Conservation (phyloP, 352 stramenopile genomes). For the Globisporangium nunn region DNA sequence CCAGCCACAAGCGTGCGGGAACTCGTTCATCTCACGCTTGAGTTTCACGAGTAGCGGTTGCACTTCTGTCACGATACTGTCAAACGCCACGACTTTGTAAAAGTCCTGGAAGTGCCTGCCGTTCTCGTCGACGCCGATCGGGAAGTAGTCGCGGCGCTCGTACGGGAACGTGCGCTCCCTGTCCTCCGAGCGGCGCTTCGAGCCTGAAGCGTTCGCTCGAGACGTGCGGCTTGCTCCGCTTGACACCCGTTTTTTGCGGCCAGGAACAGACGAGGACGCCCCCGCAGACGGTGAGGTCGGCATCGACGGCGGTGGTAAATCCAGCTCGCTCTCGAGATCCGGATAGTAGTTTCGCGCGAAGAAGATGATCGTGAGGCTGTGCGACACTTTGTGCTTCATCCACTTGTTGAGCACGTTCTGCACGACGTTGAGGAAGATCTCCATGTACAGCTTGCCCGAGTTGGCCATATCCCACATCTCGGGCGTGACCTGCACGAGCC, state of each 20-base stretch:
- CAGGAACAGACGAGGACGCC: conserved; percentile 1
- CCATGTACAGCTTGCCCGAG: conserved; percentile 85
- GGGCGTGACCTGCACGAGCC: conserved; percentile 94
- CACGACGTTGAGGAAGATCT: conserved; percentile 83
- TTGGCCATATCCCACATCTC: conserved; percentile 94
- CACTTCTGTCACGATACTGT: conserved; percentile 64
- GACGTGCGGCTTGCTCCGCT: conserved; percentile 6
- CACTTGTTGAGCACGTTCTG: conserved; percentile 85
- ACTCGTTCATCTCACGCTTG: conserved; percentile 74
- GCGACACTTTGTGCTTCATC: conserved; percentile 87
- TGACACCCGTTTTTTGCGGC: conserved; percentile 8
- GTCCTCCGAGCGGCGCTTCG: conserved; percentile 19
- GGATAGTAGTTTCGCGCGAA: conserved; percentile 88
- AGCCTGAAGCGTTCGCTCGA: background rate
- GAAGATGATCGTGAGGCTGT: conserved; percentile 91
- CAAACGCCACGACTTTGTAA: conserved; percentile 80
- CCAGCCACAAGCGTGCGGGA: conserved; percentile 67
- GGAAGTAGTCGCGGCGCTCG: conserved; percentile 51
- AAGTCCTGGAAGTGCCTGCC: conserved; percentile 80
- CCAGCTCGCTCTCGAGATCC: conserved; percentile 46
- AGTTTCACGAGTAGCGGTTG: conserved; percentile 59
- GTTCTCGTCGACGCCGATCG: conserved; percentile 69
- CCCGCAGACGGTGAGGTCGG: background rate
- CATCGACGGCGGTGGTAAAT: conserved; percentile 12
- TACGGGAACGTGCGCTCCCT: conserved; percentile 59